These are phyloP conservation scores for Apiotrichum mycotoxinovorans DNA, from an alignment of 1,284 basidiomycete species.

Conservation along the genomic window DNA sequence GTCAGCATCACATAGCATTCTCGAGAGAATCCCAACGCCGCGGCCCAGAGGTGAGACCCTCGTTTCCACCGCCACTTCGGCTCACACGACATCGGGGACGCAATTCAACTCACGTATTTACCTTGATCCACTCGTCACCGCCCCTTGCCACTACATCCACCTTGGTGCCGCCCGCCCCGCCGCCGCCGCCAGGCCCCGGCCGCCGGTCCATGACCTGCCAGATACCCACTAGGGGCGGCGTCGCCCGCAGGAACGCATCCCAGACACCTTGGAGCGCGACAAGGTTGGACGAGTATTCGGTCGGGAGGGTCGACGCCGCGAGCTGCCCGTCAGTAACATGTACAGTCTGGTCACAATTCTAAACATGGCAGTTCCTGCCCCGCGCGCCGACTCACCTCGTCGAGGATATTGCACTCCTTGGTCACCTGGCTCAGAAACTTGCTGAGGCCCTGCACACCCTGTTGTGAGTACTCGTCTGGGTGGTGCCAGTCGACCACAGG, in stretches of 20 bases:
- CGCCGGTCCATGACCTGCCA: conserved; percentile 31
- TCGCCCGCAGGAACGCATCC: conserved; percentile 34
- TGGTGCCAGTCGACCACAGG: conserved; percentile 44
- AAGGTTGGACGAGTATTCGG: conserved; percentile 37
- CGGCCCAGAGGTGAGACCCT: too few species aligned
- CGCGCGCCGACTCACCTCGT: conserved; percentile 21
- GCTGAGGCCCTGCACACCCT: conserved; percentile 29
- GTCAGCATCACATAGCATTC: background rate
- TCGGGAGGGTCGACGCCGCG: conserved; percentile 15
- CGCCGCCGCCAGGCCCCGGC: conserved; percentile 2
- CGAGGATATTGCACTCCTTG: conserved; percentile 33
- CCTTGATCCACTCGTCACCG: conserved; percentile 70
- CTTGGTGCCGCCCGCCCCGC: conserved; percentile 19
- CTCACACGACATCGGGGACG: background rate
- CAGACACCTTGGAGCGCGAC: conserved; percentile 40
- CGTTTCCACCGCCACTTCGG: too few species aligned
- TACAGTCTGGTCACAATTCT: background rate
- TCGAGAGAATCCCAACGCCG: too few species aligned
- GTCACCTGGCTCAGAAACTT: conserved; percentile 33
- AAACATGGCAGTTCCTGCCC: background rate
- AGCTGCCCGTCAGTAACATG: conserved; percentile 13
- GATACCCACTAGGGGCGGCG: conserved; percentile 31
- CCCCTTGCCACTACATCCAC: conserved; percentile 73
- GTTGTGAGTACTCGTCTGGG: conserved; percentile 32
- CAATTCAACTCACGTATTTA: conserved; percentile 68